Evolutionary conservation across 2,329 filamentous ascomycete genomes (phyloP).

Genomic region (Cercospora zeina): DNA sequence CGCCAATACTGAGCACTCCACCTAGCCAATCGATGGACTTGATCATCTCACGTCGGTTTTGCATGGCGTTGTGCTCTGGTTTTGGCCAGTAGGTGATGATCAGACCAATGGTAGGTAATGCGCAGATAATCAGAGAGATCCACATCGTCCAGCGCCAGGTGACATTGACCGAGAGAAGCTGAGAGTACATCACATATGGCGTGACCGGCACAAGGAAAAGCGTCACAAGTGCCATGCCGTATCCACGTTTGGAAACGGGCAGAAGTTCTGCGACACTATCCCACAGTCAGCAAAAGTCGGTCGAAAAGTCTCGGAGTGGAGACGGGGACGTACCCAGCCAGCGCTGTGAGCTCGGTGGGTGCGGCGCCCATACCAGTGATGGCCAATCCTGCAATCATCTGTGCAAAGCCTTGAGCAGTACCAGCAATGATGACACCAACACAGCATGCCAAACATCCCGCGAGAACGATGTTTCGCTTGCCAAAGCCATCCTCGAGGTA

Average conservation of each 20-base stretch:
- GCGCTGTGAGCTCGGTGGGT: slow-evolving; percentile 23
- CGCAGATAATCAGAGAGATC: slow-evolving; percentile 45
- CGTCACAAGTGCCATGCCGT: slow-evolving; percentile 19
- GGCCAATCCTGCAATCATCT: slow-evolving; percentile 18
- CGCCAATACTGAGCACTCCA: slow-evolving; percentile 51
- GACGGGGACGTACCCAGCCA: slow-evolving; percentile 19
- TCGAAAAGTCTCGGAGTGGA: background rate
- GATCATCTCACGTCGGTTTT: slow-evolving; percentile 39
- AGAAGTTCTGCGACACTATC: slow-evolving; percentile 17
- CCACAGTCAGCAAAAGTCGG: background rate
- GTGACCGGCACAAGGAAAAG: slow-evolving; percentile 22
- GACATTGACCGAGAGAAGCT: slow-evolving; percentile 21
- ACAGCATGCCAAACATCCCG: slow-evolving; percentile 14
- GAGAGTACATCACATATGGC: slow-evolving; percentile 25
- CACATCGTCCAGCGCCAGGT: slow-evolving; percentile 23
- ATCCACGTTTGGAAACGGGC: slow-evolving; percentile 23
- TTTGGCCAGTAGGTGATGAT: slow-evolving; percentile 31
- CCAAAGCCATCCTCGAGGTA: slow-evolving; percentile 25
- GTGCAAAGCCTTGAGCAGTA: slow-evolving; percentile 21
- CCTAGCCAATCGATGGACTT: slow-evolving; percentile 53
- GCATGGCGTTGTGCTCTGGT: background rate
- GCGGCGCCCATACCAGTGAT: slow-evolving; percentile 23
- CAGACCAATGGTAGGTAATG: slow-evolving; percentile 52
- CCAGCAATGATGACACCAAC: slow-evolving; percentile 22
- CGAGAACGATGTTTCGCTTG: slow-evolving; percentile 19